Evolutionary conservation across 1,284 basidiomycete species (phyloP), one percentile per base, ranked within the genome.

Genomic region (Cystobasidiaceae sp.): DNA sequence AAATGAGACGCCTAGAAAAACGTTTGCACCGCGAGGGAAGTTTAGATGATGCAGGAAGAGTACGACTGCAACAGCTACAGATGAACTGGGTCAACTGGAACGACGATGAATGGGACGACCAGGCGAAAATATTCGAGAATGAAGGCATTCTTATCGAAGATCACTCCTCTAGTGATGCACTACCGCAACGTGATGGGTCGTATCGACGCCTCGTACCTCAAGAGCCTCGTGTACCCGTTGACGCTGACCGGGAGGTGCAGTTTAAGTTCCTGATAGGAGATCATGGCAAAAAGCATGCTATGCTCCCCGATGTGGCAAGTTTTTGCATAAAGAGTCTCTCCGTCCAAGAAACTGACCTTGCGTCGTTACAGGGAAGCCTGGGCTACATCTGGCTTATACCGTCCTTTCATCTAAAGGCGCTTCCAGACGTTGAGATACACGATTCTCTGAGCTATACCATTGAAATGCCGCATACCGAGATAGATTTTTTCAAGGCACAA

Each of bases 351-450:
- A 30, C 23, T 1, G 17, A 19, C 8, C 21, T 17, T 37, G 4
- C 15, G 5, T 8, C 3, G 4, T 1, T 19, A 8, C 58, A 71
- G 48, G 71, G 75, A 11, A 66, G 72, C 0, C 71, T 75, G 1
- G 75, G 76, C 4, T 71, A 75, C 69, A 67, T 70, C 33, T 77
- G 76, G 76, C 68, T 77, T 66, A 74, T 77, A 30, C 76, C 76
- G 0, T 63, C 71, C 0, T 77, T 77, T 52, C 75, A 77, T 39
- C 71, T 71, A 17, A 69, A 70, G 0, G 27, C 9, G 4, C 11
- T 17, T 68, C 66, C 4, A n/a, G 44, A 37, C 43, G 4, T 19
- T 17, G 41, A 43, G 4, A 17, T 11, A 6, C 17, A 13, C 17
- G 44, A 67, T 57, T 69, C 73, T 55, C 70, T 71, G 68, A 71